A percentile compares a stretch with the other conserved stretches of the same genome.
Conservation (phyloP, 1,284 basidiomycete species). For the Blastosporella zonata region DNA sequence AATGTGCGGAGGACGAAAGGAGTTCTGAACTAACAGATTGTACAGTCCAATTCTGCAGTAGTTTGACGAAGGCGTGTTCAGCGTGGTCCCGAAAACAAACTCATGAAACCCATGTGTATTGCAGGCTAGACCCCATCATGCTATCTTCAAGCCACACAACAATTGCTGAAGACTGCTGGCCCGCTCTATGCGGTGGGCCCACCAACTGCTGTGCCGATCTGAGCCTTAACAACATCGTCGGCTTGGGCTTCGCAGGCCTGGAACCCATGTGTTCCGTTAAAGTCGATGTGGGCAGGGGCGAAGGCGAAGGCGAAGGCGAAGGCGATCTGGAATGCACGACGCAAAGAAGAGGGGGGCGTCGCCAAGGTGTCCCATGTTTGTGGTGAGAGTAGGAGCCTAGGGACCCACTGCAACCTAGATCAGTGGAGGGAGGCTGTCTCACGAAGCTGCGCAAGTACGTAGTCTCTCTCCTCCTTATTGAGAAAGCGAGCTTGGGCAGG, state of each 20-base stretch:
- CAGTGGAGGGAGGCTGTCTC: conserved; percentile 22
- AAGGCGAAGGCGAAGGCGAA: too few species aligned
- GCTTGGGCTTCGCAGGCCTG: conserved; percentile 28
- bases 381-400: too few species aligned
- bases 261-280: conserved; percentile 11
- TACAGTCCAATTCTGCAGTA: conserved; percentile 45
- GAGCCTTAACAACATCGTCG: conserved; percentile 41
- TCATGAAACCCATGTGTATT: conserved; percentile 49
- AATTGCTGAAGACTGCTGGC: conserved; percentile 27
- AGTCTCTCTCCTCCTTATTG: conserved; percentile 34
- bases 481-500: conserved; percentile 46
- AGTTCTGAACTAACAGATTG: conserved; percentile 44
- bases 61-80: conserved; percentile 46
- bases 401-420: too few species aligned
- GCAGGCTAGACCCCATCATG: conserved; percentile 43
- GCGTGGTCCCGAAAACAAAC: too few species aligned
- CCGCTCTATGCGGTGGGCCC: conserved; percentile 19
- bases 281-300: conserved; percentile 18
- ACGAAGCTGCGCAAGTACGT: conserved; percentile 30
- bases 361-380: too few species aligned
- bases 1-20: background rate
- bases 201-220: conserved; percentile 33
- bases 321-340: too few species aligned
- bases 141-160: conserved; percentile 45
- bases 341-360: too few species aligned